Evolutionary conservation across 2,329 filamentous ascomycete genomes (phyloP).

Genomic region (Xylaria sp.): DNA sequence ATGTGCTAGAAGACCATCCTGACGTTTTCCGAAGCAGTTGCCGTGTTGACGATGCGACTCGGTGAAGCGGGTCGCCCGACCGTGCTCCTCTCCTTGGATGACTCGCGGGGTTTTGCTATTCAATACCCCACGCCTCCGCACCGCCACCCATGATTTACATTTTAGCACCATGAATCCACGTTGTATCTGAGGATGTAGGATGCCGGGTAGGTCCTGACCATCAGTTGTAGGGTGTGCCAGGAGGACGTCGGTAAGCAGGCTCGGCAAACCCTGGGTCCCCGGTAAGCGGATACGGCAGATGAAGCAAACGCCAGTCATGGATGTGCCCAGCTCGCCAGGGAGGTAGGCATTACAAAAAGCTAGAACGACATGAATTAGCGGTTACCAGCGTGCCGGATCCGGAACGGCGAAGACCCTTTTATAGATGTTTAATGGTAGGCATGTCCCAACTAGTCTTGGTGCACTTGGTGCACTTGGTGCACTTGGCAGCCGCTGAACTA

Average conservation of each 20-base stretch:
- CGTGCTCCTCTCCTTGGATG: not conserved
- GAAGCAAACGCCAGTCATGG: not conserved
- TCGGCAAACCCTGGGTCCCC: constrained; percentile 21
- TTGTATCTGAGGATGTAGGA: not conserved
- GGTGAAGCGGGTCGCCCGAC: not conserved
- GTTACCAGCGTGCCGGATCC: not conserved
- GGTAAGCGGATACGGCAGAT: constrained; percentile 30
- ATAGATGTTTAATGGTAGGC: too few species aligned
- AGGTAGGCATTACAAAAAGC: not conserved
- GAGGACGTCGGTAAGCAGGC: constrained; percentile 24
- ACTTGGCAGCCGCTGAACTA: not conserved
- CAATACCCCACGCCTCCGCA: constrained; percentile 23
- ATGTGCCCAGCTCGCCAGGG: not conserved
- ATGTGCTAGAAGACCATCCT: not conserved
- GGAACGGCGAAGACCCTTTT: not conserved
- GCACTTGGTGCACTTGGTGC: not conserved
- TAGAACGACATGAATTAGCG: not conserved
- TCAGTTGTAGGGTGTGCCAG: not conserved
- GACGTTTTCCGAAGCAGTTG: constrained; percentile 8
- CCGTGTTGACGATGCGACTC: constrained; percentile 16
- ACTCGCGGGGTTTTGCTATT: constrained; percentile 27
- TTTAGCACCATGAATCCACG: not conserved
- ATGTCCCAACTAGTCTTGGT: too few species aligned
- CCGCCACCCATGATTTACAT: not conserved
- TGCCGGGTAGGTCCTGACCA: not conserved